phyloP scores from a whole-genome alignment of 768 basidiomycete species.

The Psilocybe cubensis region DNA sequence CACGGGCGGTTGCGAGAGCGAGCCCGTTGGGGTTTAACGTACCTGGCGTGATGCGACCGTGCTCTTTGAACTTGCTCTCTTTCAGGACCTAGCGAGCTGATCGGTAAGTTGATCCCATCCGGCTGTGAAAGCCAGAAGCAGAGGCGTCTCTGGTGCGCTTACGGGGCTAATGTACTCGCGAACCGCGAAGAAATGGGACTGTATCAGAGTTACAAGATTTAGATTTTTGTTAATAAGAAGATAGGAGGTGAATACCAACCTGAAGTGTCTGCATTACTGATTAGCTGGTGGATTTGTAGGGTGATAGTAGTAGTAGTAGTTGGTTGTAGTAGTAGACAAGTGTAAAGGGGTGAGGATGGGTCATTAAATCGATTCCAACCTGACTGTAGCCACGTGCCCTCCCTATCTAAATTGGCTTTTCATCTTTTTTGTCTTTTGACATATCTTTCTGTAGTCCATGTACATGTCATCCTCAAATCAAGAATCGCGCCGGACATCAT shows the following conservation, averaged over 20 bases:
- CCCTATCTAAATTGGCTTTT: constrained; percentile 17
- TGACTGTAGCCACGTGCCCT: constrained; percentile 32
- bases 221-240: background rate
- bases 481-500: background rate
- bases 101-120: constrained; percentile 27
- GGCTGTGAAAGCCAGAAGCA: background rate
- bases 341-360: constrained; percentile 16
- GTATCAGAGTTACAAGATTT: constrained; percentile 5
- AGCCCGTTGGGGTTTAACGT: too few relatives aligned
- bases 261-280: constrained; percentile 44
- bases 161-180: constrained; percentile 94
- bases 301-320: constrained; percentile 11
- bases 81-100: constrained; percentile 76
- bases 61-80: constrained; percentile 99
- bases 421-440: constrained; percentile 2
- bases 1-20: constrained; percentile 19
- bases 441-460: background rate
- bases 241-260: constrained; percentile 25
- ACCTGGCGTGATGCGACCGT: constrained; percentile 96
- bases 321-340: constrained; percentile 13
- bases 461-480: background rate
- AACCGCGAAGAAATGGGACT: constrained; percentile 94
- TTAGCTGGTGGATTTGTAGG: constrained; percentile 11
- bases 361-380: constrained; percentile 33
- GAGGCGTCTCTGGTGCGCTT: too few relatives aligned